phyloP scores from a whole-genome alignment of 495 filamentous ascomycete species.

The Beverwykella pulmonaria region DNA sequence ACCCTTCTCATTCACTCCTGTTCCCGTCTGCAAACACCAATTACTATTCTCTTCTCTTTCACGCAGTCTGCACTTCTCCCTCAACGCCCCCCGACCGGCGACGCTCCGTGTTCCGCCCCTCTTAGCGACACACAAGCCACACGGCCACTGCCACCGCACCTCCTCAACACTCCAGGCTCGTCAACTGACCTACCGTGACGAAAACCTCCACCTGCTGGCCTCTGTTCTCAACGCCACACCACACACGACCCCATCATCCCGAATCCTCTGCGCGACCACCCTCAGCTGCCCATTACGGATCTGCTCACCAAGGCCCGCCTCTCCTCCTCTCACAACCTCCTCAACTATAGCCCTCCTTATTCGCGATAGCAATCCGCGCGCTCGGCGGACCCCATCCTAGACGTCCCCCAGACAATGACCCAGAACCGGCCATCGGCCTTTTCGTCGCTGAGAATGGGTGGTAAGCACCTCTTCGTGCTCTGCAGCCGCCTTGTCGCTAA shows the following conservation, averaged over 20 bases:
- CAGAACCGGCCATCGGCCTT: slow-evolving; percentile 75
- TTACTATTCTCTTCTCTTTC: neutral
- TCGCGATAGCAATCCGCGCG: slow-evolving; percentile 46
- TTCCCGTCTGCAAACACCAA: neutral
- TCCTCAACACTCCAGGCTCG: slow-evolving; percentile 20
- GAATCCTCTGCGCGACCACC: neutral
- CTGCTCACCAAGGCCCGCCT: slow-evolving; percentile 45
- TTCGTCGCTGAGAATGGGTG: slow-evolving; percentile 79
- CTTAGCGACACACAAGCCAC: slow-evolving; percentile 34
- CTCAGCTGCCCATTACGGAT: slow-evolving; percentile 59
- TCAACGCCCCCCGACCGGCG: neutral
- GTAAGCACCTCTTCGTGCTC: slow-evolving; percentile 54
- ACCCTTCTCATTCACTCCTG: neutral
- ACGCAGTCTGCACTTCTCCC: neutral
- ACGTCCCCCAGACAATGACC: slow-evolving; percentile 59
- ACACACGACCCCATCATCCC: slow-evolving; percentile 14
- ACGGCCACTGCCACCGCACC: slow-evolving; percentile 11
- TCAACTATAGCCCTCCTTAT: slow-evolving; percentile 55
- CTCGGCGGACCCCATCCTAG: slow-evolving; percentile 17
- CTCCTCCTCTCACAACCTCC: slow-evolving; percentile 50
- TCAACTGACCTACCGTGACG: slow-evolving; percentile 19
- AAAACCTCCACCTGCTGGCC: slow-evolving; percentile 20
- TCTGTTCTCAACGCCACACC: neutral
- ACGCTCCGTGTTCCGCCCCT: slow-evolving; percentile 6
- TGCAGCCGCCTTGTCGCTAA: slow-evolving; percentile 32